Percentiles rank a stretch among this genome's conserved stretches.
Evolutionary conservation across 1,284 basidiomycete genomes (phyloP).

Genomic region (Pholiota adiposa): DNA sequence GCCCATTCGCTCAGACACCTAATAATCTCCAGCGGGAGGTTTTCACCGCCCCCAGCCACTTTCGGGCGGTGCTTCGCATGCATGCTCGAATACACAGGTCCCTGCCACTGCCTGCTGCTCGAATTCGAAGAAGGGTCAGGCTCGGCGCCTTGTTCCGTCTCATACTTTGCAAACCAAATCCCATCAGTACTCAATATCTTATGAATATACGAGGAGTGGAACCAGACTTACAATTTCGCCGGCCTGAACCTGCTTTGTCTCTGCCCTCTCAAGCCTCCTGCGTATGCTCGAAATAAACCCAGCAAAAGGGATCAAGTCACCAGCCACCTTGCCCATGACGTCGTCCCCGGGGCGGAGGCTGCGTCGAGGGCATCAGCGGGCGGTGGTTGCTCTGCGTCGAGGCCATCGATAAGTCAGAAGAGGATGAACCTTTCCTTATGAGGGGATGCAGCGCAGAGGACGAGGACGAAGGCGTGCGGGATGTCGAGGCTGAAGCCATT

Average conservation of each 20-base stretch:
- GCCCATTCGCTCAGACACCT: slow-evolving; percentile 61
- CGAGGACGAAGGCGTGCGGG: background rate
- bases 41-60: slow-evolving; percentile 39
- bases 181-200: too few relatives aligned
- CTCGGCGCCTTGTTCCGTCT: slow-evolving; percentile 6
- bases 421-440: slow-evolving; percentile 26
- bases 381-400: slow-evolving; percentile 27
- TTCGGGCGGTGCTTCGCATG: slow-evolving; percentile 34
- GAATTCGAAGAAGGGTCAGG: too few relatives aligned
- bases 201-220: too few relatives aligned
- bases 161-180: background rate
- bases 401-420: slow-evolving; percentile 28
- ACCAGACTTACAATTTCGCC: slow-evolving; percentile 11
- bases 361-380: slow-evolving; percentile 35
- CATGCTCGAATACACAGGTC: slow-evolving; percentile 31
- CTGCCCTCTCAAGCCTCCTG: slow-evolving; percentile 10
- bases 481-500: slow-evolving; percentile 3
- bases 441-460: slow-evolving; percentile 1
- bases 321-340: slow-evolving; percentile 37
- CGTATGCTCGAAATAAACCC: slow-evolving; percentile 27
- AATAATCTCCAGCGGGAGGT: slow-evolving; percentile 57
- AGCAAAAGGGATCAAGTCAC: slow-evolving; percentile 48
- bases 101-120: slow-evolving; percentile 37
- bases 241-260: background rate
- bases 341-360: slow-evolving; percentile 25